Evolutionary conservation across 129 eudicot genomes (phyloP).

Genomic region (Centella asiatica): DNA sequence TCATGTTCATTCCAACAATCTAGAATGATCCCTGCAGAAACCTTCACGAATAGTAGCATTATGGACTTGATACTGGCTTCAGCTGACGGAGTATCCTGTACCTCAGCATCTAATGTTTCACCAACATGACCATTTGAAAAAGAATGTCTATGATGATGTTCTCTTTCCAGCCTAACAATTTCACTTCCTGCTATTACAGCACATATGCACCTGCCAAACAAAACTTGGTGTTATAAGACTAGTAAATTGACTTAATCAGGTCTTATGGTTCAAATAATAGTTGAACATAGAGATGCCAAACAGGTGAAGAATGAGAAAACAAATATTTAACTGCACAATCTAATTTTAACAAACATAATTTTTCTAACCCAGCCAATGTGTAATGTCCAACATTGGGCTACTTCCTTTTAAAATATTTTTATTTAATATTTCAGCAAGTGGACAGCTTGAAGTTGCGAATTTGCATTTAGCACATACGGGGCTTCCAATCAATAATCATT

Average conservation of each 20-base stretch:
- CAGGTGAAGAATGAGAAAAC: background rate
- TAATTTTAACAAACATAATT: background rate
- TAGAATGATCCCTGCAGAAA: slow-evolving; percentile 71
- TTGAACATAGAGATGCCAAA: background rate
- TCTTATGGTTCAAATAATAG: background rate
- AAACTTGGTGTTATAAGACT: slow-evolving; percentile 5
- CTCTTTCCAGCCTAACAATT: slow-evolving; percentile 74
- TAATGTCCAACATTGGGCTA: background rate
- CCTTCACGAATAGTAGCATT: slow-evolving; percentile 73
- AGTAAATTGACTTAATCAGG: background rate
- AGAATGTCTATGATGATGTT: slow-evolving; percentile 43
- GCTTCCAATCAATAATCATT: background rate
- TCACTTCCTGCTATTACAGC: slow-evolving; percentile 96
- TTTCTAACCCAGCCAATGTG: background rate
- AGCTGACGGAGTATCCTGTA: slow-evolving; percentile 45
- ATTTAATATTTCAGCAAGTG: background rate
- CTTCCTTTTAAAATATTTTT: background rate
- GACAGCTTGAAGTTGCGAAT: background rate
- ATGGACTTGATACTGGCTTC: slow-evolving; percentile 73
- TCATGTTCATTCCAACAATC: slow-evolving; percentile 80
- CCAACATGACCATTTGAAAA: slow-evolving; percentile 61
- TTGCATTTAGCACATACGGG: background rate
- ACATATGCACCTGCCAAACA: slow-evolving; percentile 67
- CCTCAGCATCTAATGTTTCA: slow-evolving; percentile 49
- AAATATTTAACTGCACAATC: slow-evolving; percentile 1